These are phyloP conservation scores for Larix kaempferi DNA, from an alignment of 75 land plant species.

Conservation along the genomic window DNA sequence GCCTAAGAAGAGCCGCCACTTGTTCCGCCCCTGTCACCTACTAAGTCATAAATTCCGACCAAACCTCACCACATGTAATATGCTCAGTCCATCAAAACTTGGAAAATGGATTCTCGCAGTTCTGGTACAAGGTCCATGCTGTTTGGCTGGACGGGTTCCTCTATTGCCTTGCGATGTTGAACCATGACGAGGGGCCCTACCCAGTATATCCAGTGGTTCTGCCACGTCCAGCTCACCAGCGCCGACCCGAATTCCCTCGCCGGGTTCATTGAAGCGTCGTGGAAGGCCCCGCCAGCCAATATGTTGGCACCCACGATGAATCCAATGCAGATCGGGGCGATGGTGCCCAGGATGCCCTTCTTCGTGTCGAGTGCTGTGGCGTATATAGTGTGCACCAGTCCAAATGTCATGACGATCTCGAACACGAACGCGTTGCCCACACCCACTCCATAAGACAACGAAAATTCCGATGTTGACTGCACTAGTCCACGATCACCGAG, in stretches of 20 bases:
- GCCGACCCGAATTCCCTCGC: conserved; percentile 62
- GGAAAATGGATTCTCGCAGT: too few relatives aligned
- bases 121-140: too few relatives aligned
- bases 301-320: conserved; percentile 61
- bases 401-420: conserved; percentile 56
- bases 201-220: conserved; percentile 79
- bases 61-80: too few relatives aligned
- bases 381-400: conserved; percentile 44
- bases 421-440: conserved; percentile 37
- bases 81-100: too few relatives aligned
- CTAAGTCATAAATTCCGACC: too few relatives aligned
- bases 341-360: conserved; percentile 44
- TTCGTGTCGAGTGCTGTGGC: conserved; percentile 49
- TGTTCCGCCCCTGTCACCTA: too few relatives aligned
- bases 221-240: conserved; percentile 48
- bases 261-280: conserved; percentile 70
- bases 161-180: too few relatives aligned
- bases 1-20: too few relatives aligned
- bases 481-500: background rate
- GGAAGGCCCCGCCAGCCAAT: conserved; percentile 60
- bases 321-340: conserved; percentile 57
- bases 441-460: conserved; percentile 29
- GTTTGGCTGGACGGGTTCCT: too few relatives aligned
- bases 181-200: conserved; percentile 69
- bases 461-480: conserved; percentile 15